Base-by-base conservation (phyloP, 352 stramenopile genomes). In the Globisporangium canariense region DNA sequence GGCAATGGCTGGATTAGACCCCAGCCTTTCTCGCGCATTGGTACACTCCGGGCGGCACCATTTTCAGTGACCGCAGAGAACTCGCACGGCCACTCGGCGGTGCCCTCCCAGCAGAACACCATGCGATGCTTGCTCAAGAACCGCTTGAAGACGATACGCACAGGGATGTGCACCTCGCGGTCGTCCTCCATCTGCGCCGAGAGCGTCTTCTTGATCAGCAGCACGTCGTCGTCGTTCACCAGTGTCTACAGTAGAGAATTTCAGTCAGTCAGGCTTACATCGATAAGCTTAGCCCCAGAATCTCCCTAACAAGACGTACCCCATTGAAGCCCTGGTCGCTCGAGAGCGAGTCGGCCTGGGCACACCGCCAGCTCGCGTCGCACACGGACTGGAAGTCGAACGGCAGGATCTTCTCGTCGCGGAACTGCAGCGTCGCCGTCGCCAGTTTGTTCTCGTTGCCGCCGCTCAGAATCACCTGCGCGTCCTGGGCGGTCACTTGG, bases 101-200 rank as follows among this genome's bases (percentile, higher is more conserved):
- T 66, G 30, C 61, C 61, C 32, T 66, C 61, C 52, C 51, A 66
- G 8, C 51, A 66, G 18, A 66, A 38, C 13, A 61, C 53, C 25
- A 66, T 50, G 0, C 61, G 40, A 14, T 54, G 25, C 28, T 66
- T 60, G 20, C 51, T 66, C 9, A 66, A 2, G 20, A 66, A 66
- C 36, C 61, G 61, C 61, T 66, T 66, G 40, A 56, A 55, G 0
- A 61, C 53, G 0, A 30, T 25, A 18, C 53, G 51, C 9, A 66
- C 41, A 0, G 43, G 53, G 9, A 66, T 51, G 16, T 36, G 18
- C 40, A 56, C 41, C 30, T 52, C 22, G 20, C 45, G 50, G 28
- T 52, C 46, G 43, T 60, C 34, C 7, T 51, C 51, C 14, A 49
- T 10, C 18, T 50, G 28, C 30, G 43, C 20, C 11, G 52, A 20